Percentiles rank a stretch among this genome's conserved stretches.
These are phyloP conservation scores for Giardia duodenalis DNA, from an alignment of 208 protist species.

Conservation along the genomic window DNA sequence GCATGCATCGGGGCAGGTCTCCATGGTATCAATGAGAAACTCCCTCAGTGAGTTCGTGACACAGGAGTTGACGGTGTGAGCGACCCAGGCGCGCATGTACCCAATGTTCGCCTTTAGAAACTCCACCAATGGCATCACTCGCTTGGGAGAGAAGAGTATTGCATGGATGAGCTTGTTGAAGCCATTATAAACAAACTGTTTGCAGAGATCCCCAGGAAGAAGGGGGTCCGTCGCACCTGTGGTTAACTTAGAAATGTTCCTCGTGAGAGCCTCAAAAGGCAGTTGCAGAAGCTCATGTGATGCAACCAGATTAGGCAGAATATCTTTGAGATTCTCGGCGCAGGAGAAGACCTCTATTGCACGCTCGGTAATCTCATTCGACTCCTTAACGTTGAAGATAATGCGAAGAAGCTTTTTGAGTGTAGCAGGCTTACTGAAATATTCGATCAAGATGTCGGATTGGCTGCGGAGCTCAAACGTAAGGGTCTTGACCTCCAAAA, in stretches of 20 bases:
- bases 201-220: neutral
- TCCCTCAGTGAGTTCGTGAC: neutral
- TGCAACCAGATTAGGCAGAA: neutral
- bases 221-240: neutral
- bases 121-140: neutral
- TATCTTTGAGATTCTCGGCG: neutral
- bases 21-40: neutral
- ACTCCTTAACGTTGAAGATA: neutral
- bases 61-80: neutral
- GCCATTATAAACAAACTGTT: neutral
- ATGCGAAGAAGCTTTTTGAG: neutral
- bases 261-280: slow-evolving; percentile 17
- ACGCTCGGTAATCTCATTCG: slow-evolving; percentile 5
- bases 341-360: slow-evolving; percentile 5
- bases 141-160: neutral
- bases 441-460: neutral
- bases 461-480: slow-evolving; percentile 22
- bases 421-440: neutral
- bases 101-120: slow-evolving; percentile 6
- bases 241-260: neutral
- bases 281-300: neutral
- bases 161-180: slow-evolving; percentile 8
- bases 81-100: neutral
- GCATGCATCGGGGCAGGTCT: neutral
- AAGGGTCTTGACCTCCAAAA: slow-evolving; percentile 15